Evolutionary conservation across 1,284 basidiomycete genomes (phyloP).

Genomic region (Pyrrhoderma lamaoense): DNA sequence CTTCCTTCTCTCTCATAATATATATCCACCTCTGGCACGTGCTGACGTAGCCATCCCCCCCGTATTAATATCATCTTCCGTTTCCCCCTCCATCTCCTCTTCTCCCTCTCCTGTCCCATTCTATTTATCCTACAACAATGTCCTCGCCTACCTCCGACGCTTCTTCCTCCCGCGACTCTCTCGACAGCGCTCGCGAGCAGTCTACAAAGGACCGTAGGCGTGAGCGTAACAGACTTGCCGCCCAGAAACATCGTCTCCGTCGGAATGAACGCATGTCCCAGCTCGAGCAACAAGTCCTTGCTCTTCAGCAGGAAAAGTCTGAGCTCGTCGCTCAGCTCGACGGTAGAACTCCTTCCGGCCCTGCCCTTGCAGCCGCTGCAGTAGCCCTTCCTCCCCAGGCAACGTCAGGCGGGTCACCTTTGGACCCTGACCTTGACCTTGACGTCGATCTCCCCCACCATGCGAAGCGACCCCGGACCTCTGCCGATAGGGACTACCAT

Average conservation of each 20-base stretch:
- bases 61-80: background rate
- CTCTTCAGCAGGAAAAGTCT: conserved; percentile 18
- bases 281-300: conserved; percentile 19
- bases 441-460: conserved; percentile 1
- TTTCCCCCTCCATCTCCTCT: background rate
- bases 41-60: background rate
- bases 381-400: background rate
- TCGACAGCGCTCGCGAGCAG: conserved; percentile 14
- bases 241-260: conserved; percentile 17
- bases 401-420: background rate
- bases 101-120: background rate
- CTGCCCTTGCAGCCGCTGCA: conserved; percentile 7
- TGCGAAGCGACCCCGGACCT: conserved; percentile 5
- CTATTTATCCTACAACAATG: conserved; percentile 7
- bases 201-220: conserved; percentile 17
- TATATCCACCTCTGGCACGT: too few relatives aligned
- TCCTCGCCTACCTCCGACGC: conserved; percentile 14
- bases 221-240: conserved; percentile 18
- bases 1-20: too few relatives aligned
- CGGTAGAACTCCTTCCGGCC: background rate
- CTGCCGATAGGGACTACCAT: conserved; percentile 7
- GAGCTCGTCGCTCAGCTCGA: conserved; percentile 15
- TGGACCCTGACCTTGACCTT: background rate
- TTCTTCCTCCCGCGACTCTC: conserved; percentile 14
- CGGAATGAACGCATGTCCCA: conserved; percentile 18